Conservation (phyloP, 2,329 filamentous ascomycete genomes). For the Balansia obtecta region DNA sequence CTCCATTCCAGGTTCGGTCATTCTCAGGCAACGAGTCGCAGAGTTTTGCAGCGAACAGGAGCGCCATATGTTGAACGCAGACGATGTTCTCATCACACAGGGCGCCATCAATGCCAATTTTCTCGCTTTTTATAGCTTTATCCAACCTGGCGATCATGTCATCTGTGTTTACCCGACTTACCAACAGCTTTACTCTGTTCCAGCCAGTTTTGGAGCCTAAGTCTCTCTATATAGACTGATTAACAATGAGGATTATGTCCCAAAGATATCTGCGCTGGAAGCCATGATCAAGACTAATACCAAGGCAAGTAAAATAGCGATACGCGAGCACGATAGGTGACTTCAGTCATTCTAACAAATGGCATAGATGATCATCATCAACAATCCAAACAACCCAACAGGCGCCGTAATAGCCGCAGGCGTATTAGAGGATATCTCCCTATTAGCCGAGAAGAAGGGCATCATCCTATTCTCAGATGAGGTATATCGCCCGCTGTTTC, state of each 20-base stretch:
- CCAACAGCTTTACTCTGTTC: slow-evolving; percentile 70
- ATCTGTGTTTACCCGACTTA: slow-evolving; percentile 82
- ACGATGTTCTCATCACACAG: slow-evolving; percentile 63
- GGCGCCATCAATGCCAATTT: slow-evolving; percentile 83
- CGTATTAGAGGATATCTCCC: slow-evolving; percentile 48
- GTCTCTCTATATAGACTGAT: slow-evolving; percentile 65
- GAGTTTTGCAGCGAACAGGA: slow-evolving; percentile 41
- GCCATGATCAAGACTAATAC: slow-evolving; percentile 48
- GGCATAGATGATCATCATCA: slow-evolving; percentile 31
- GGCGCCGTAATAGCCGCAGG: slow-evolving; percentile 54
- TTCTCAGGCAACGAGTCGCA: slow-evolving; percentile 48
- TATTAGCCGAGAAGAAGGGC: slow-evolving; percentile 47
- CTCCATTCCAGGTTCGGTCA: slow-evolving; percentile 53
- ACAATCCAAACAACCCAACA: slow-evolving; percentile 77
- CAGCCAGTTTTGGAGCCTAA: slow-evolving; percentile 60
- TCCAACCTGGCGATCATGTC: slow-evolving; percentile 68
- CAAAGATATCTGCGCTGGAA: slow-evolving; percentile 59
- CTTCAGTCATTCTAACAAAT: slow-evolving; percentile 27
- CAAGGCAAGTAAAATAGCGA: slow-evolving; percentile 36
- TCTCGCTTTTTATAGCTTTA: slow-evolving; percentile 58
- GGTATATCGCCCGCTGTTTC: slow-evolving; percentile 71
- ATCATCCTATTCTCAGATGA: slow-evolving; percentile 66
- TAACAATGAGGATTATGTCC: slow-evolving; percentile 51
- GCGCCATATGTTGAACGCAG: slow-evolving; percentile 23
- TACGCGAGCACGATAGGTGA: no score